Evolutionary conservation across 805 yeast species (phyloP).

Genomic region (Nakazawaea laoshanensis): DNA sequence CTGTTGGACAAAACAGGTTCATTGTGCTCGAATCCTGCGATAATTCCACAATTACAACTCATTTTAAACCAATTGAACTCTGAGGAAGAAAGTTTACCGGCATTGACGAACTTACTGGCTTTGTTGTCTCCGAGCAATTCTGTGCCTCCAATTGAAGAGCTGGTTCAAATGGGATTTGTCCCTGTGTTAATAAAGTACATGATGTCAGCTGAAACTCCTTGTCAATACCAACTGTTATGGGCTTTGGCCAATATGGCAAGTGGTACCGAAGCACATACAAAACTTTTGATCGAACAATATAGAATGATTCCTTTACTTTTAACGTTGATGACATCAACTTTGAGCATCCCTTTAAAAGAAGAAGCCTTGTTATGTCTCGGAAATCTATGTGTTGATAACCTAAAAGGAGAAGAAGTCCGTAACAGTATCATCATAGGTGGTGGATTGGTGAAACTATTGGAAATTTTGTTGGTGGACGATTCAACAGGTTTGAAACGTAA

Average conservation of each 20-base stretch:
- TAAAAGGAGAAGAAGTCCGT: constrained; percentile 11
- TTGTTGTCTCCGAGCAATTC: constrained; percentile 7
- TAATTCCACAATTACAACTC: constrained; percentile 6
- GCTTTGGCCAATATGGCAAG: constrained; percentile 7
- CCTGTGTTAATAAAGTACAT: constrained; percentile 8
- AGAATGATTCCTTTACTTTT: constrained; percentile 7
- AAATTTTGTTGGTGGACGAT: constrained; percentile 10
- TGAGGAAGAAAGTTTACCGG: background rate
- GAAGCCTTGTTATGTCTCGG: constrained; percentile 10
- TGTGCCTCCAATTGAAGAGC: constrained; percentile 10
- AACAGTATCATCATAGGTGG: constrained; percentile 10
- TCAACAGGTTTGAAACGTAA: constrained; percentile 6
- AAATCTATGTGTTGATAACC: constrained; percentile 10
- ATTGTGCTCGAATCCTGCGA: constrained; percentile 7
- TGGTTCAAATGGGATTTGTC: constrained; percentile 4
- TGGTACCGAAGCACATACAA: constrained; percentile 9
- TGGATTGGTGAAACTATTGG: constrained; percentile 10
- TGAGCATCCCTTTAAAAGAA: constrained; percentile 5
- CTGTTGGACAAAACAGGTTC: constrained; percentile 5
- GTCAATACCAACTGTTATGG: constrained; percentile 10
- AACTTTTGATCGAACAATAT: constrained; percentile 8
- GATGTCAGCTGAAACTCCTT: constrained; percentile 1
- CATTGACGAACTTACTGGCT: constrained; percentile 1
- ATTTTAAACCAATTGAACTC: constrained; percentile 2
- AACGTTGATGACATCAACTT: constrained; percentile 6